Evolutionary conservation across 371 early-diverging fungal species (phyloP).

Genomic region (Mortierella sp.): DNA sequence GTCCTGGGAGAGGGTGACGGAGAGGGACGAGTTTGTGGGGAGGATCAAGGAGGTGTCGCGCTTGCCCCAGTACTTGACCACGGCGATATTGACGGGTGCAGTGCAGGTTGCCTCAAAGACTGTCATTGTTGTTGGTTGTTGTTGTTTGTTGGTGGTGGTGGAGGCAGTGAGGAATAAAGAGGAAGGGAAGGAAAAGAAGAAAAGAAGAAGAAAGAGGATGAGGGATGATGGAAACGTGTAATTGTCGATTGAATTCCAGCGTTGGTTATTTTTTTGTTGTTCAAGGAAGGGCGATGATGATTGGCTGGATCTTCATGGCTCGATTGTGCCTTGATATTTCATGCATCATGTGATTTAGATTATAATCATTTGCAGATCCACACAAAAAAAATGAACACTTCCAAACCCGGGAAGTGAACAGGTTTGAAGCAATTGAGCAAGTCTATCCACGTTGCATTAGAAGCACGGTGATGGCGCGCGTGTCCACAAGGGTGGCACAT

Average conservation of each 20-base stretch:
- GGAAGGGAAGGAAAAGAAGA: conserved; percentile 6
- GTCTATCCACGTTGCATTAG: not conserved
- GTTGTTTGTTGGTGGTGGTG: not conserved
- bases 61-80: conserved; percentile 99
- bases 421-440: not conserved
- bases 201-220: conserved; percentile 8
- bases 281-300: conserved; percentile 10
- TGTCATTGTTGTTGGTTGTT: conserved; percentile 18
- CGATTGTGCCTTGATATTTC: conserved; percentile 13
- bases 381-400: not conserved
- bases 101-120: conserved; percentile 83
- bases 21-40: conserved; percentile 97
- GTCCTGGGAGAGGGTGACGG: conserved; percentile 96
- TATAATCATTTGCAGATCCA: not conserved
- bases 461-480: no score
- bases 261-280: not conserved
- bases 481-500: no score
- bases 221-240: not conserved
- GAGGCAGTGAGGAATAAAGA: not conserved
- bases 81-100: conserved; percentile 99
- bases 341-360: conserved; percentile 1
- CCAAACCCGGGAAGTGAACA: not conserved
- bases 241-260: not conserved
- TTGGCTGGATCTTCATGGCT: conserved; percentile 35
- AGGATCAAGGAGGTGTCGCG: conserved; percentile 90